These are phyloP conservation scores for Penicillium malachiteum DNA, from an alignment of 495 filamentous ascomycete species.

Conservation along the genomic window DNA sequence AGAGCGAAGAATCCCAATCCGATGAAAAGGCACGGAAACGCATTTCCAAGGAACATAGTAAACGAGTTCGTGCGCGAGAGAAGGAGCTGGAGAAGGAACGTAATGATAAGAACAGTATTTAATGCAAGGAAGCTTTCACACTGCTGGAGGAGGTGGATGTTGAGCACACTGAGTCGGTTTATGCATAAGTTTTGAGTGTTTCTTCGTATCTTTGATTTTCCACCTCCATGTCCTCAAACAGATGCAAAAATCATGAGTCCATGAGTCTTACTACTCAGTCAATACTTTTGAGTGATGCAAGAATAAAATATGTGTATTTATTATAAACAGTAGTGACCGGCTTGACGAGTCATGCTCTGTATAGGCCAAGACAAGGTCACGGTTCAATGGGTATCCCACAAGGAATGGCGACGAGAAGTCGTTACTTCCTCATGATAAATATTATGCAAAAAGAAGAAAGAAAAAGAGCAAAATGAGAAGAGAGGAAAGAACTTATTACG, in stretches of 20 bases:
- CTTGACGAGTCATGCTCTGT: no score
- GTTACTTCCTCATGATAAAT: no score
- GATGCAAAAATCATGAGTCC: not conserved
- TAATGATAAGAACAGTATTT: not conserved
- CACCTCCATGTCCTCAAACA: not conserved
- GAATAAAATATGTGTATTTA: no score
- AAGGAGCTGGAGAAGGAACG: not conserved
- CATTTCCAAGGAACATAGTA: not conserved
- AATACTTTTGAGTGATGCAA: not conserved
- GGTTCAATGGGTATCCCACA: no score
- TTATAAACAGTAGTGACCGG: no score
- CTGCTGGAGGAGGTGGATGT: not conserved
- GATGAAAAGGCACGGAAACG: not conserved
- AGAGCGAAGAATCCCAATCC: not conserved
- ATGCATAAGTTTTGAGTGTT: not conserved
- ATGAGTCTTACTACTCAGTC: no score
- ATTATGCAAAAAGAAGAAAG: no score
- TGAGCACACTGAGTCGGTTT: not conserved
- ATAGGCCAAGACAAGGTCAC: no score
- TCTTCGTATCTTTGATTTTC: not conserved
- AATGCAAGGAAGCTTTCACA: not conserved
- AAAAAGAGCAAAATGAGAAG: no score
- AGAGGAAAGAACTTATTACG: not conserved
- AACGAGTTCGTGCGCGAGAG: not conserved
- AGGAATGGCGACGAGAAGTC: no score